Evolutionary conservation across 2,329 filamentous ascomycete genomes (phyloP).

Genomic region (Penicillium freii): DNA sequence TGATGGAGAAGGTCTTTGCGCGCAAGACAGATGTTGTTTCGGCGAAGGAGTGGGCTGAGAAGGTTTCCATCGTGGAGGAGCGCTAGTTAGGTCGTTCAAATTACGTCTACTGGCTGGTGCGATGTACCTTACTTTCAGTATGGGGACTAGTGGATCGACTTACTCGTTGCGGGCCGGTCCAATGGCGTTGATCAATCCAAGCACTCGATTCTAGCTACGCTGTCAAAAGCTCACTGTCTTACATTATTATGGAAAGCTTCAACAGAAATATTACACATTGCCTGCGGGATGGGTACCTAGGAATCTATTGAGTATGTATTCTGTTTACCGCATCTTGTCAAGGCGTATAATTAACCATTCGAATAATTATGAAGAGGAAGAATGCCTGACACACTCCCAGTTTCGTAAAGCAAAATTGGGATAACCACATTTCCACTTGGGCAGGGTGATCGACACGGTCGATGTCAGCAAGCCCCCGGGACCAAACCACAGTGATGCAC

Average conservation of each 20-base stretch:
- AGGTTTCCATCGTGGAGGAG: background rate
- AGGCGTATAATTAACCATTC: too few species aligned
- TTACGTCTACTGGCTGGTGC: background rate
- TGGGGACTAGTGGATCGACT: background rate
- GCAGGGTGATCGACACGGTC: too few species aligned
- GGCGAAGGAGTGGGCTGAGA: slow-evolving; percentile 30
- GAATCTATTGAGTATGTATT: background rate
- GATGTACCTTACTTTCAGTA: background rate
- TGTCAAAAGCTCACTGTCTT: too few species aligned
- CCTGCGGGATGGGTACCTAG: background rate
- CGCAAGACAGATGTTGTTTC: slow-evolving; percentile 30
- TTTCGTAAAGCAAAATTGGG: too few species aligned
- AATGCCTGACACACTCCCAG: too few species aligned
- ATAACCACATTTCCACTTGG: too few species aligned
- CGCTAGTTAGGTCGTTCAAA: background rate
- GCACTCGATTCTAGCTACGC: too few species aligned
- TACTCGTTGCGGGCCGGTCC: background rate
- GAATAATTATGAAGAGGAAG: too few species aligned
- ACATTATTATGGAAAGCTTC: background rate
- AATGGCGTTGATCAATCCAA: background rate
- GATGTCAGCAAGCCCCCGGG: too few species aligned
- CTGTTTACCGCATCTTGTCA: background rate
- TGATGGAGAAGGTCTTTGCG: slow-evolving; percentile 36
- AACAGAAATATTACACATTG: background rate
- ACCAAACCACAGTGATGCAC: too few species aligned